Evolutionary conservation across 352 stramenopile genomes (phyloP).

Genomic region (Phytophthora tentaculata): DNA sequence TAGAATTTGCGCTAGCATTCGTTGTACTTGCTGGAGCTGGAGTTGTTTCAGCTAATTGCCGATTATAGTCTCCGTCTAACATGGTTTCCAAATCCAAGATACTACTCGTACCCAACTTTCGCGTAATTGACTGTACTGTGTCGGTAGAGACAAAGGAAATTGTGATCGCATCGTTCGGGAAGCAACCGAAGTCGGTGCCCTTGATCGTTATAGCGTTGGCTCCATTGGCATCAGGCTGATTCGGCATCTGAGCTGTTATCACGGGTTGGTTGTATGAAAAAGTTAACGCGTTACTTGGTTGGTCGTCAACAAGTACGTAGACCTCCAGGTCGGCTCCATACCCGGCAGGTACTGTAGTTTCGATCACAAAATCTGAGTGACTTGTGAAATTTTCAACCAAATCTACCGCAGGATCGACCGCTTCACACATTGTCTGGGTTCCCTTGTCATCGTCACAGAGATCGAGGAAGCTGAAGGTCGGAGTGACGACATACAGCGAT

Average conservation of each 20-base stretch:
- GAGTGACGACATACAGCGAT: conserved; percentile 41
- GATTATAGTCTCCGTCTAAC: conserved; percentile 3
- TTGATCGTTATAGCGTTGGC: conserved; percentile 66
- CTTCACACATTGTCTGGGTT: conserved; percentile 43
- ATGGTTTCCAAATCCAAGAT: conserved; percentile 3
- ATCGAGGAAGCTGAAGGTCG: conserved; percentile 43
- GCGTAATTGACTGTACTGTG: conserved; percentile 21
- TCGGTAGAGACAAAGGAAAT: conserved; percentile 48
- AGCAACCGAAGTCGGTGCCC: conserved; percentile 70
- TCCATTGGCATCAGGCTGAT: conserved; percentile 69
- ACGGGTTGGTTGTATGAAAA: conserved; percentile 73
- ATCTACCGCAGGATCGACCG: conserved; percentile 1
- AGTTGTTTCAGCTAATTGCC: conserved; percentile 15
- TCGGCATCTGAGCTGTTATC: conserved; percentile 63
- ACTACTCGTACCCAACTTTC: conserved; percentile 9
- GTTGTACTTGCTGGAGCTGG: conserved; percentile 8
- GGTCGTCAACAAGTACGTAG: conserved; percentile 55
- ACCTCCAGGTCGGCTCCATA: conserved; percentile 52
- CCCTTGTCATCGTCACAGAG: conserved; percentile 35
- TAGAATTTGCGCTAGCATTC: conserved; percentile 30
- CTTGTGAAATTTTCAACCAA: conserved; percentile 40
- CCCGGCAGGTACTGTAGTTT: conserved; percentile 49
- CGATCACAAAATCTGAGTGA: conserved; percentile 61
- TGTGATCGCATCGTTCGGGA: conserved; percentile 58
- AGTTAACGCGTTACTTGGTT: conserved; percentile 52